Evolutionary conservation across 305 asterid genomes (phyloP), one percentile per base, ranked within the genome.

Genomic region (Rubia tinctorum): DNA sequence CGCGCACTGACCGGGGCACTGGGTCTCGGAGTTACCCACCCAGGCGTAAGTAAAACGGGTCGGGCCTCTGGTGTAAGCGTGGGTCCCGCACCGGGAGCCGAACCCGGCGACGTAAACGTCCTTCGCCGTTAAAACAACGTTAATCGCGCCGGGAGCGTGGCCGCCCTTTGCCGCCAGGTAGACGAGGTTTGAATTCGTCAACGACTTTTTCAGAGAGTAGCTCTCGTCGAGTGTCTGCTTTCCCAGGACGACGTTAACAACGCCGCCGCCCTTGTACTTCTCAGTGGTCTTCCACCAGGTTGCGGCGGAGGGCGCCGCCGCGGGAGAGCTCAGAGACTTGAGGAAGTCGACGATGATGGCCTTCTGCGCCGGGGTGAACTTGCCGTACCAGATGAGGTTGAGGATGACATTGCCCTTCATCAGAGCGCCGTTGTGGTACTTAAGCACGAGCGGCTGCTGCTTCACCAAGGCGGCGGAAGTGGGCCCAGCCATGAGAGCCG

Each of bases 271-370:
- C 20, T 88, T 82, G 84, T 91, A 94, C 71, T 88, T 94, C 79
- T 80, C 90, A 34, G 97, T 91, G 20, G 93, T 94, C 80, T 78
- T 88, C 98, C 98, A 94, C 98, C 98, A 94, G 5, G 92, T 67
- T 0, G 97, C 77, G 69, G 77, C 96, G 73, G 97, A 86, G 17
- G 98, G 98, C 1, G 22, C 1, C 7, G 84, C 67, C 1, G 86
- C 0, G 15, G 78, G 40, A 5, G 93, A 74, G 68, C 63, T 86
- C 0, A 90, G 75, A 0, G 98, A 94, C 11, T 85, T 91, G 59
- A 94, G 78, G 71, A 94, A 94, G 75, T 94, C 97, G 5, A 90
- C 86, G 79, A 94, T 60, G 68, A 91, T 83, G 47, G 98, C 78
- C 63, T 93, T 88, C 25, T 91, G 97, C 56, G 9, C 40, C 2